Percentiles rank a stretch among this genome's conserved stretches.
These are phyloP conservation scores for Nothophytophthora sp. DNA, from an alignment of 352 stramenopile genomes.

Conservation along the genomic window DNA sequence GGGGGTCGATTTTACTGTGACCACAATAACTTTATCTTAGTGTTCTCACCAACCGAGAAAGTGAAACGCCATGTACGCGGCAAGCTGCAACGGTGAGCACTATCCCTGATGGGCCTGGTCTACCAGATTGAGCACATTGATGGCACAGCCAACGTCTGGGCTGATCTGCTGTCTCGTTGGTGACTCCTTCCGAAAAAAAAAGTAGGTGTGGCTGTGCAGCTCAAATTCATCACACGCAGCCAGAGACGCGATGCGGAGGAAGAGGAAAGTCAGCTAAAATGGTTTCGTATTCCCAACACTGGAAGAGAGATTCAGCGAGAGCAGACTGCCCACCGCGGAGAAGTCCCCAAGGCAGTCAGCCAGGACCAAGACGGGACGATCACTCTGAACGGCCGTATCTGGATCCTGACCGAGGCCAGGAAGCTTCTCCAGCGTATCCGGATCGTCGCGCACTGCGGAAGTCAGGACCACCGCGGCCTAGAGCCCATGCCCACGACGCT, in stretches of 20 bases:
- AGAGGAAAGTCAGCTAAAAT: too few species aligned
- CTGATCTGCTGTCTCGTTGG: slow-evolving; percentile 4
- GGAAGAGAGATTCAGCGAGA: too few species aligned
- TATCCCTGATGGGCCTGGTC: background rate
- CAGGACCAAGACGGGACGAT: background rate
- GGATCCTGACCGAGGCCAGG: background rate
- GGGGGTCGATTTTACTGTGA: slow-evolving; percentile 18
- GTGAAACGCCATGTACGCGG: slow-evolving; percentile 10
- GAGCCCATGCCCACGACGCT: background rate
- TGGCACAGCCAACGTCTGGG: slow-evolving; percentile 2
- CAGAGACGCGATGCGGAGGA: background rate
- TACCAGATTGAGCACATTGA: slow-evolving; percentile 18
- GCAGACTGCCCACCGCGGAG: background rate
- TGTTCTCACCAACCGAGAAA: slow-evolving; percentile 13
- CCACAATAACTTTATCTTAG: slow-evolving; percentile 24
- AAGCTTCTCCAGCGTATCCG: background rate
- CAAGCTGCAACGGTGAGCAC: slow-evolving; percentile 21
- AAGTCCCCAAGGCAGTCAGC: too few species aligned
- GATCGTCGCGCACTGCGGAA: slow-evolving; percentile 5
- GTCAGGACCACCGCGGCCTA: slow-evolving; percentile 8
- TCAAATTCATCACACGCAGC: background rate
- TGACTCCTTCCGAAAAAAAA: background rate
- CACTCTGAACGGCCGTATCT: background rate
- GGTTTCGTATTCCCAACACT: too few species aligned
- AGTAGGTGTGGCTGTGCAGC: background rate